Percentiles rank a stretch among this genome's conserved stretches.
Evolutionary conservation across 169 alveolate species (phyloP).

Genomic region (Cyclospora cayetanensis): DNA sequence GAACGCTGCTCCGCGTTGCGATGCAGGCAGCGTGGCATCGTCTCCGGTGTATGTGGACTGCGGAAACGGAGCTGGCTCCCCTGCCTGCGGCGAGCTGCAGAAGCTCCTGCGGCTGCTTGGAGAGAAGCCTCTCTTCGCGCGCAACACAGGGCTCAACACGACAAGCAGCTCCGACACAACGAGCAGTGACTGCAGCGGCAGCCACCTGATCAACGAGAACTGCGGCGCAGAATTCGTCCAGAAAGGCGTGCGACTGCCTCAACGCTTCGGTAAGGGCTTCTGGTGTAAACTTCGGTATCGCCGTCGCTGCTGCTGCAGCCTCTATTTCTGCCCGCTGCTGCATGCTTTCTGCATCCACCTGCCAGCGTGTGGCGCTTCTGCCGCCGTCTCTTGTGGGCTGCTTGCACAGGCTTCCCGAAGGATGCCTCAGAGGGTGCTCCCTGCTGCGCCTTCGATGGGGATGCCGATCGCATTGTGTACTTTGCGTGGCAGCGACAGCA

Average conservation of each 20-base stretch:
- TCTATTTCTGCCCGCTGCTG: too few relatives aligned
- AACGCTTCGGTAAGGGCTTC: conserved; percentile 49
- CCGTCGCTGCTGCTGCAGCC: conserved; percentile 55
- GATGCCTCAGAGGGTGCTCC: conserved; percentile 3
- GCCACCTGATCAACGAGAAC: conserved; percentile 77
- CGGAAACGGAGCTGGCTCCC: too few relatives aligned
- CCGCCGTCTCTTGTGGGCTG: neutral
- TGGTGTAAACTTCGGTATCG: conserved; percentile 54
- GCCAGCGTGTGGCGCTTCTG: neutral
- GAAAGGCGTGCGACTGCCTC: conserved; percentile 76
- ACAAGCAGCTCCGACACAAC: neutral
- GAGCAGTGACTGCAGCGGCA: neutral
- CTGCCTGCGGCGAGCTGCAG: too few relatives aligned
- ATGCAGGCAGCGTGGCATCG: too few relatives aligned
- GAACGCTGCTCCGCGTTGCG: too few relatives aligned
- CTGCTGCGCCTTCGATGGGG: conserved; percentile 86
- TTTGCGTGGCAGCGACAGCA: conserved; percentile 72
- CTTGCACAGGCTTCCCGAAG: neutral
- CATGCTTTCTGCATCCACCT: too few relatives aligned
- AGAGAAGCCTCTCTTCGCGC: too few relatives aligned
- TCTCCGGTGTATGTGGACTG: too few relatives aligned
- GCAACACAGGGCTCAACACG: too few relatives aligned
- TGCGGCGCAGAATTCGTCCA: conserved; percentile 93
- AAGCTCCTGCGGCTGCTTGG: too few relatives aligned
- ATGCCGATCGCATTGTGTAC: conserved; percentile 91